Base-by-base conservation (phyloP, 192 early-diverging fungal genomes). In the Coemansia sp. region DNA sequence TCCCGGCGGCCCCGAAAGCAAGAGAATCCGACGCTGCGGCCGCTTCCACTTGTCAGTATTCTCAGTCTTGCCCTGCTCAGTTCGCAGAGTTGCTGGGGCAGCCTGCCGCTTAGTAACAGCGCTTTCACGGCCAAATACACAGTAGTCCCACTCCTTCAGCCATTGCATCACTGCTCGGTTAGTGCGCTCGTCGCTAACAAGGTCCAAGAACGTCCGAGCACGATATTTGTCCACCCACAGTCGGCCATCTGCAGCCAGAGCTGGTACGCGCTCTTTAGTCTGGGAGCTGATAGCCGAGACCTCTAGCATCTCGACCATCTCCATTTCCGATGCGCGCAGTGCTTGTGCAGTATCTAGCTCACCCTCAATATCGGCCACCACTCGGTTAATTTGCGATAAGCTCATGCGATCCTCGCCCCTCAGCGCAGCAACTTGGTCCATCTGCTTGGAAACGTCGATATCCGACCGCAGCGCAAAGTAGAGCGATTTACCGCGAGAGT, bases 111-210 rank as follows among this genome's bases (percentile, higher is more conserved):
- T 62, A 46, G 73, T 72, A 10, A n/a, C 18, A 13, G 31, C 26
- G 35, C 24, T 56, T 39, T 67, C 62, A 21, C 74, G 73, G 13
- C 86, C 87, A 79, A 97, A 99, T 6, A 97, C 95, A 67, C 97
- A 99, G 20, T 86, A 87, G 73, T 99, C 95, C 97, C 97, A 99
- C 50, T 91, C 85, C 69, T 96, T 96, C 14, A 99, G 90, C 97
- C 97, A 99, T 58, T 85, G 82, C 59, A 99, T 72, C 8, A 95
- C 92, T 28, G 91, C 90, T 5, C 95, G 87, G 68, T 96, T 96
- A 2, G 94, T 82, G 72, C 90, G 87, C 83, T 96, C 93, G 69
- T 97, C 94, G 24, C 96, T 93, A 59, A 95, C 82, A 23, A 99
- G 77, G 68, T 99, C 95, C 8, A 92, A 71, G 69, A 92, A 99